Base-by-base conservation (phyloP, 2,329 filamentous ascomycete genomes). In the Nothomitra cinnamomea region DNA sequence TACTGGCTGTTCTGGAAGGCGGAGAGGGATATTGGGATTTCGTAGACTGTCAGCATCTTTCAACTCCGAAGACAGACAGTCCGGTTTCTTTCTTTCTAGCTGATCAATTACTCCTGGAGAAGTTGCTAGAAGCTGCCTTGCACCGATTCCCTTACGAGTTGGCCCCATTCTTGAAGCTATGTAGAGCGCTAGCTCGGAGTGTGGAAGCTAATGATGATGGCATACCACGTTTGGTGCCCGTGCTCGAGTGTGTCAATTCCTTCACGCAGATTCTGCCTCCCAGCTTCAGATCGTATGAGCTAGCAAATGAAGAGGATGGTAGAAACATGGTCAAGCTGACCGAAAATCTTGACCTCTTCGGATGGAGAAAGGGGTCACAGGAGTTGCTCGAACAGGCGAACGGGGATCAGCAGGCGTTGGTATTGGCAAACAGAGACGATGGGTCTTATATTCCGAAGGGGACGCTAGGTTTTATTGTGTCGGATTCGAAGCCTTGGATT, bases 71-170 rank as follows among this genome's bases (percentile, higher is more conserved):
- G 1, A n/a, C 8, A 12, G 62, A 65, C 53, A 63, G 67, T 6
- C 56, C 76, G 60, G 65, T 69, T n/a, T 65, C 66, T n/a, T 67
- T 69, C 19, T 66, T 82, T 22, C 67, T 73, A 17, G 78, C 85
- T 57, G 65, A 71, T 19, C 62, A 71, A 15, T 21, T 52, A 15
- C 66, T 87, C 17, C 72, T 83, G 61, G 72, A 70, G 25, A 65
- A 67, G 17, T 66, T 84, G 57, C 78, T 94, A 32, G 71, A 77
- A 51, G 77, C 85, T 63, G 80, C 89, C 5, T 75, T 83, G 43
- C 76, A 78, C 56, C 81, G 90, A 54, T 95, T 88, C 63, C 90
- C 90, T 0, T 90, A 86, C 65, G 90, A 95, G 67, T 82, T 86
- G 48, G 67, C 81, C 2, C 87, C 89, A 0, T 87, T 95, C 60